Base-by-base conservation (phyloP, 2,329 filamentous ascomycete species). In the Diaporthe sp. region DNA sequence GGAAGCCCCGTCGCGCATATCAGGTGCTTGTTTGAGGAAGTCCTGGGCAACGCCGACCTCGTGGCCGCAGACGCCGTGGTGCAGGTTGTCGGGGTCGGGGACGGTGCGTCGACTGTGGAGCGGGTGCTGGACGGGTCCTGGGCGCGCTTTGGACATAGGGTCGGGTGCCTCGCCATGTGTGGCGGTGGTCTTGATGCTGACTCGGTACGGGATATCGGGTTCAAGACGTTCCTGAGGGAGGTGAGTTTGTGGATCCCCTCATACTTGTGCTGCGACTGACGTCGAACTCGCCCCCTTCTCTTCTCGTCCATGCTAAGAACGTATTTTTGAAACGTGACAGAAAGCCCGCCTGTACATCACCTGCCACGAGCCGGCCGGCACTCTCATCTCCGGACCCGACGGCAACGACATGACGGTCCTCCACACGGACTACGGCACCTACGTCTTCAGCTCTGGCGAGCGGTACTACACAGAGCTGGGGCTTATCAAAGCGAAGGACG, bases 31-130 rank as follows among this genome's bases (percentile, higher is more conserved):
- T 93, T 98, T 76, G 85, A 92, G 35, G 80, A 89, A 6, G 86
- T 96, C 0, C 79, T 97, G 6, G 53, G 13, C n/a, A 69, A 63
- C 25, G 83, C 83, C 0, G 81, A 84, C 12, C 75, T 91, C 8
- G 83, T 90, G 0, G 79, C 84, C 0, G 72, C 84, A 0, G 81
- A 87, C 1, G 90, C 91, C 0, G 87, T 86, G 58, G 79, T 97
- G 27, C 92, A 95, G 79, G 81, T 98, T 42, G 86, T 98, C 63
- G 94, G 90, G 1, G 84, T 97, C 22, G 91, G 93, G 2, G 91
- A 93, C 71, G 92, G 91, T 4, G 92, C 91, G 0, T 87, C 92
- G 42, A 83, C 86, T 2, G 85, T 91, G 0, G 82, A 92, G 37
- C 79, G 83, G 19, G 92, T 93, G 76, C 84, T 97, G 13, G 80